These are phyloP conservation scores for Microcera coccophila DNA, from an alignment of 2,329 filamentous ascomycete genomes.

Conservation along the genomic window DNA sequence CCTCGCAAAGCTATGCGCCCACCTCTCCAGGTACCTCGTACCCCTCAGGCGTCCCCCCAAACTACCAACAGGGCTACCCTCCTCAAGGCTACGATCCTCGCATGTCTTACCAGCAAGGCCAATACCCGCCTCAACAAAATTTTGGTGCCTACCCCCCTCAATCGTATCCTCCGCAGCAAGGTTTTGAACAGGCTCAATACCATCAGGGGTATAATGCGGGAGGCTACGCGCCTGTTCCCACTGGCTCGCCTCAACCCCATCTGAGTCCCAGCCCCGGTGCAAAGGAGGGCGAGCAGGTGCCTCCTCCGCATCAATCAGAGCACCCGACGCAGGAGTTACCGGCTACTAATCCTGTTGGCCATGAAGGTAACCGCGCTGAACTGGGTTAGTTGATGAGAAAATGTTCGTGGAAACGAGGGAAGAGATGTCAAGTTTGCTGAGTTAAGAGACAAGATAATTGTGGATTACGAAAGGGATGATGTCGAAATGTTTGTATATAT, in stretches of 20 bases:
- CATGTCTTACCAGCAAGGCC: constrained; percentile 18
- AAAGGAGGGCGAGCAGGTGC: constrained; percentile 13
- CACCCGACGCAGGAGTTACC: constrained; percentile 26
- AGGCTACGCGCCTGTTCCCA: constrained; percentile 19
- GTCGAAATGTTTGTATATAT: constrained; percentile 18
- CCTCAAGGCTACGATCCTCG: constrained; percentile 26
- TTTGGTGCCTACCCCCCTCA: constrained; percentile 19
- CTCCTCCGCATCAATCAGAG: constrained; percentile 9
- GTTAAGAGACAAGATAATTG: constrained; percentile 6
- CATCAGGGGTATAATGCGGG: constrained; percentile 18
- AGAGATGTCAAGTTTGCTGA: background rate
- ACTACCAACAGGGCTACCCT: constrained; percentile 20
- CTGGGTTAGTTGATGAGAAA: constrained; percentile 18
- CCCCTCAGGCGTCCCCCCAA: constrained; percentile 26
- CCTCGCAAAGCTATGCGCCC: constrained; percentile 15
- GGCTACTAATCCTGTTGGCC: constrained; percentile 28
- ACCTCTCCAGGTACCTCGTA: constrained; percentile 25
- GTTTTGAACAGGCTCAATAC: constrained; percentile 23
- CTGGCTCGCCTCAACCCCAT: constrained; percentile 26
- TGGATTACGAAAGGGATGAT: constrained; percentile 11
- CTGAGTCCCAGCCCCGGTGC: constrained; percentile 28
- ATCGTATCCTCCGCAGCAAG: constrained; percentile 16
- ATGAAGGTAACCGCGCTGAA: constrained; percentile 33
- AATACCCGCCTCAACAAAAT: constrained; percentile 13
- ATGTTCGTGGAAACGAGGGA: too few species aligned